phyloP scores from a whole-genome alignment of 257 asterid species.

The Gentiana dahurica region DNA sequence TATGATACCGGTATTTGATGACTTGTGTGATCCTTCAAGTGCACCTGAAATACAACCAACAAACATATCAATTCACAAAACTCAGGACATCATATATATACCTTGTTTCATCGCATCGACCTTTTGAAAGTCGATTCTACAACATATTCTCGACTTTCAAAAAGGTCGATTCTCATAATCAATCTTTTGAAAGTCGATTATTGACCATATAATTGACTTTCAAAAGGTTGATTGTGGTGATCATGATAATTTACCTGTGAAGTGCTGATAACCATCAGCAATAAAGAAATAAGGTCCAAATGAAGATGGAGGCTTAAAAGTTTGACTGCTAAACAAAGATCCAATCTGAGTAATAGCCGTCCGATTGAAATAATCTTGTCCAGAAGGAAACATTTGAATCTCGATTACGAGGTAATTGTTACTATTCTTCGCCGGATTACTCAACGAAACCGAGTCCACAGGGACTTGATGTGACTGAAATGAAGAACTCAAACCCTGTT shows the following conservation, averaged over 20 bases:
- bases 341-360: constrained; percentile 51
- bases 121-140: too few relatives aligned
- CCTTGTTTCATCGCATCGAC: too few relatives aligned
- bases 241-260: constrained; percentile 27
- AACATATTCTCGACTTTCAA: too few relatives aligned
- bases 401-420: constrained; percentile 38
- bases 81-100: too few relatives aligned
- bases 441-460: constrained; percentile 63
- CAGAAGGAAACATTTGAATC: constrained; percentile 56
- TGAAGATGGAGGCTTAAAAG: constrained; percentile 56
- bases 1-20: constrained; percentile 28
- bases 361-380: constrained; percentile 39
- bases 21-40: constrained; percentile 18
- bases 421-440: constrained; percentile 38
- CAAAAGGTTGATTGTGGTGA: too few relatives aligned
- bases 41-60: constrained; percentile 19
- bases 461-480: constrained; percentile 38
- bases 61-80: not conserved
- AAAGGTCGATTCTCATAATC: too few relatives aligned
- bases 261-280: constrained; percentile 36
- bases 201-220: too few relatives aligned
- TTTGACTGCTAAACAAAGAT: constrained; percentile 62
- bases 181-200: too few relatives aligned
- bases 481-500: constrained; percentile 27
- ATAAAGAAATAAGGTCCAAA: constrained; percentile 69